Evolutionary conservation across 1,284 basidiomycete species (phyloP).

Genomic region (Microbotryum saponariae): DNA sequence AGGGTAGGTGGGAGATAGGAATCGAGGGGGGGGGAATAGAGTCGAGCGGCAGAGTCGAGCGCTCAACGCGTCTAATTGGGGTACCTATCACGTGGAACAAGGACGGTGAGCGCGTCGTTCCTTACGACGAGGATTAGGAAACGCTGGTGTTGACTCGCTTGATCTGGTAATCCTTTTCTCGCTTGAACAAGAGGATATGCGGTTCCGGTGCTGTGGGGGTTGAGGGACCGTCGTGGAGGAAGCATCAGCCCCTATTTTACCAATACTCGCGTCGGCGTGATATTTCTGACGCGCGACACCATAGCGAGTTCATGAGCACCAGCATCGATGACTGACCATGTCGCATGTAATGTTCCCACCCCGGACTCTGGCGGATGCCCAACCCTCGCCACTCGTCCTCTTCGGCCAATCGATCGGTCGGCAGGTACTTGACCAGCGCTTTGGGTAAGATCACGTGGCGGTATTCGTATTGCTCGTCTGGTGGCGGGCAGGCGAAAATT

Average conservation of each 20-base stretch:
- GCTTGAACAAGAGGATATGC: constrained; percentile 34
- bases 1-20: no score
- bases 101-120: no score
- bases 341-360: constrained; percentile 27
- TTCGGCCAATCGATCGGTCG: constrained; percentile 25
- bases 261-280: constrained; percentile 1
- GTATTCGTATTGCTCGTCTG: constrained; percentile 14
- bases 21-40: no score
- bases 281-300: no score
- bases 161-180: constrained; percentile 23
- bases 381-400: constrained; percentile 32
- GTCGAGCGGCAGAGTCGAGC: no score
- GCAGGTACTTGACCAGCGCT: constrained; percentile 34
- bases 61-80: no score
- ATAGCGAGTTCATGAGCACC: no score
- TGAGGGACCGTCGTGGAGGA: neutral
- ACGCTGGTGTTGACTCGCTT: neutral
- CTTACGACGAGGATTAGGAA: no score
- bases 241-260: neutral
- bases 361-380: constrained; percentile 33
- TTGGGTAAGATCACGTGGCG: constrained; percentile 35
- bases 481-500: neutral
- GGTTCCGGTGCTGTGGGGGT: constrained; percentile 28
- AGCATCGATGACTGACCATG: neutral
- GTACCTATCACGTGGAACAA: no score